Base-by-base conservation (phyloP, 179 eudicot genomes). In the Silene vulgaris region DNA sequence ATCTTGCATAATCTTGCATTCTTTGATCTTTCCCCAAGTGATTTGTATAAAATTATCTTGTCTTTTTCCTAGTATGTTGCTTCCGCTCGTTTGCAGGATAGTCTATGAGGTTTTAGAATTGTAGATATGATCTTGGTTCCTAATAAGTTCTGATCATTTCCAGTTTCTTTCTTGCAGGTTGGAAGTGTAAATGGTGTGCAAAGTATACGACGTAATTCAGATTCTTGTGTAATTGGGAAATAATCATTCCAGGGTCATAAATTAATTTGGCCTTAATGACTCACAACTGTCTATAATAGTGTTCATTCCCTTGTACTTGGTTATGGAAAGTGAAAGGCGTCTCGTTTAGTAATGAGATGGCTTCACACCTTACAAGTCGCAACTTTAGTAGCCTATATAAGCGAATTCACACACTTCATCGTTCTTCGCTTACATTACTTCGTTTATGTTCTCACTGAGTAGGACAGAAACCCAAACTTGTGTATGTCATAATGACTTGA, bases 171-270 rank as follows among this genome's bases (percentile, higher is more conserved):
- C 71, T 35, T 67, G 52, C 71, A 67, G 71, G 45, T 67, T 67
- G 71, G 52, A 67, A 67, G 71, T n/a, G 48, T 35, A 64, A 35
- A 67, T 17, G 43, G 26, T 6, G 52, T 67, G 21, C 14, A 8
- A 32, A 29, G 43, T 67, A 8, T 67, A 16, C 11, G 2, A 21
- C 4, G 12, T 17, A 57, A 57, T 16, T 57, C 0, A 5, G 62
- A 57, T 57, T 57, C 48, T 40, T 7, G 48, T 13, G 4, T 17
- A 52, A 52, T 13, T 52, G 59, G 59, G n/a, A 14, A 32, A 30
- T 16, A 65, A 2, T 65, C 9, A 16, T 65, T 30, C 70, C 20
- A 30, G 70, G 70, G 70, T 65, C 48, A 65, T 65, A 66, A n/a
- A n/a, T 7, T 5, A 26, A 65, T 28, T 12, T 65, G 19, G 1